Percentiles rank a stretch among this genome's conserved stretches.
Conservation (phyloP, 1,284 basidiomycete genomes). For the Ganoderma lingzhi region DNA sequence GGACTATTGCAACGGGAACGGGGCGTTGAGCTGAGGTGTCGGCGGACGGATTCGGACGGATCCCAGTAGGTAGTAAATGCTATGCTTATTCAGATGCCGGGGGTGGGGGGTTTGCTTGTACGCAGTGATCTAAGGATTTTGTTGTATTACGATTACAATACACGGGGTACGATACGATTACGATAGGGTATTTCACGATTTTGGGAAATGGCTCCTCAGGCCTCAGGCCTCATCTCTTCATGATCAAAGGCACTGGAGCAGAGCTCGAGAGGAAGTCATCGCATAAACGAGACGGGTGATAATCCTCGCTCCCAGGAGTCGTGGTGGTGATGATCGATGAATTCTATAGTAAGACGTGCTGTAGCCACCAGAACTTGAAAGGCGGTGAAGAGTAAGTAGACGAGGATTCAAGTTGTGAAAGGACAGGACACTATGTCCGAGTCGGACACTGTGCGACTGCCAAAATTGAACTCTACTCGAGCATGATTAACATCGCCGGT, state of each 20-base stretch:
- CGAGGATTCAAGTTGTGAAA: too few relatives aligned
- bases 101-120: neutral
- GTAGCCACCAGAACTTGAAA: too few relatives aligned
- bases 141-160: neutral
- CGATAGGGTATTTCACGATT: neutral
- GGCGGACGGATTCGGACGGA: neutral
- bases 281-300: too few relatives aligned
- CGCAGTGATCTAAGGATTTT: neutral
- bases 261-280: too few relatives aligned
- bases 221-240: neutral
- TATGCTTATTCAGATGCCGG: neutral
- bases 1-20: slow-evolving; percentile 68
- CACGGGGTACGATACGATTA: neutral
- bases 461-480: too few relatives aligned
- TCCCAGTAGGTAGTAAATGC: neutral
- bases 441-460: too few relatives aligned
- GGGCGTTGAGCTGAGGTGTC: slow-evolving; percentile 46
- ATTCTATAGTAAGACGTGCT: too few relatives aligned
- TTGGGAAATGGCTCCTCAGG: neutral
- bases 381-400: too few relatives aligned
- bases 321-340: too few relatives aligned
- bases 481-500: too few relatives aligned
- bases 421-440: too few relatives aligned
- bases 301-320: too few relatives aligned
- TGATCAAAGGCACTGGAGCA: neutral